Base-by-base conservation (phyloP, 352 stramenopile genomes). In the Pythium sp. region DNA sequence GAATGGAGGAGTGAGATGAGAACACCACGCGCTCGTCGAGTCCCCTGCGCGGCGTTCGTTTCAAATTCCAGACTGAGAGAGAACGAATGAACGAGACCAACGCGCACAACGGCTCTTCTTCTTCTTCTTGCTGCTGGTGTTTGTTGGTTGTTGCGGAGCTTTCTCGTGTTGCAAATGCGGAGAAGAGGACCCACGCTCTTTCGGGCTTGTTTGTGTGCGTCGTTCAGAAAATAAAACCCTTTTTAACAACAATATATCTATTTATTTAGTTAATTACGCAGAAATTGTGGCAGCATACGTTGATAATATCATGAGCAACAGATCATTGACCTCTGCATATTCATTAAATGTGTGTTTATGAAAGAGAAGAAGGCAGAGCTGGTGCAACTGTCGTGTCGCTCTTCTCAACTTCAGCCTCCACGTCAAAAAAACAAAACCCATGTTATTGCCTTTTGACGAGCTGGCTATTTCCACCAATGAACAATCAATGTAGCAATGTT, bases 61-160 rank as follows among this genome's bases (percentile, higher is more conserved):
- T 64, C 65, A 47, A 61, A 71, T 71, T 71, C 36, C 20, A 49
- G 64, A 69, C 64, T 69, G 64, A 61, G 47, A 49, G 32, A 34
- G 49, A n/a, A 49, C 15, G 38, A 20, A 24, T 28, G 32, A 32
- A 24, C 4, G 49, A 32, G 14, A 11, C 9, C 14, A 12, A 8
- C 15, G 12, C n/a, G 5, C n/a, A 12, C 60, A 41, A 22, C 61
- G 28, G 59, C 41, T 41, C 47, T 12, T 55, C 22, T 24, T 55
- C 8, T 55, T 55, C 8, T 30, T 51, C 3, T 5, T 26, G 5
- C 28, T 24, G 62, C 28, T 24, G 32, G 9, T 32, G 62, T 32
- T 49, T 53, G 62, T 55, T 38, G 15, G 28, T n/a, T 18, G 26
- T 26, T 38, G 18, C 18, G 18, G 28, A 18, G 15, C 7, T 18